These are phyloP conservation scores for Cryphonectria japonica DNA, from an alignment of 2,329 filamentous ascomycete species.

Conservation along the genomic window DNA sequence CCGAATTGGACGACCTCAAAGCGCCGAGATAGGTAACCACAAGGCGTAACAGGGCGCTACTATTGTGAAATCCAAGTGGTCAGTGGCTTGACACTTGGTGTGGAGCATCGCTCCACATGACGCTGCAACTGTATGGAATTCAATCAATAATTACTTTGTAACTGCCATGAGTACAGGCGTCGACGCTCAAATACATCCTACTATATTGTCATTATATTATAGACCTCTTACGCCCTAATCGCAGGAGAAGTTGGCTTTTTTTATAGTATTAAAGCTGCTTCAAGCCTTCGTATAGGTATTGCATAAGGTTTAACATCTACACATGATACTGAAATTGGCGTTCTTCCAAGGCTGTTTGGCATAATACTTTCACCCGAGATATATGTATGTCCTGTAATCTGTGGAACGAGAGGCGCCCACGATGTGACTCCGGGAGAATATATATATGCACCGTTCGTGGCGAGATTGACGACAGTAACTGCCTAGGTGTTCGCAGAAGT, in stretches of 20 bases:
- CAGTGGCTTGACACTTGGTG: neutral
- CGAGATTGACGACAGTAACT: neutral
- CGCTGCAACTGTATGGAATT: neutral
- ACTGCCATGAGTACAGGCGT: neutral
- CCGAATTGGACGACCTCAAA: neutral
- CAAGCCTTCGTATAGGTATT: neutral
- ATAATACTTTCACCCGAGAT: neutral
- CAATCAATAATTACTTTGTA: neutral
- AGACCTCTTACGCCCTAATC: neutral
- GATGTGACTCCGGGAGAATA: neutral
- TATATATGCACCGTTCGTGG: neutral
- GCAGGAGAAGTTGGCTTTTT: neutral
- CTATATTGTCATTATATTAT: neutral
- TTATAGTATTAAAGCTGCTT: neutral
- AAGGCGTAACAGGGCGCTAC: neutral
- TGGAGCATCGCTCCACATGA: neutral
- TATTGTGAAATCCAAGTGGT: neutral
- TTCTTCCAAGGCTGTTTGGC: neutral
- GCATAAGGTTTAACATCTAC: neutral
- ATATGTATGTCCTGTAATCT: neutral
- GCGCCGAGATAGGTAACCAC: neutral
- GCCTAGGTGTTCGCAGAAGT: neutral
- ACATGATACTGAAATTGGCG: neutral
- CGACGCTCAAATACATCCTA: neutral
- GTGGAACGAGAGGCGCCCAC: neutral